These are phyloP conservation scores for Elsinoe ampelina DNA, from an alignment of 2,329 filamentous ascomycete genomes.

Conservation along the genomic window DNA sequence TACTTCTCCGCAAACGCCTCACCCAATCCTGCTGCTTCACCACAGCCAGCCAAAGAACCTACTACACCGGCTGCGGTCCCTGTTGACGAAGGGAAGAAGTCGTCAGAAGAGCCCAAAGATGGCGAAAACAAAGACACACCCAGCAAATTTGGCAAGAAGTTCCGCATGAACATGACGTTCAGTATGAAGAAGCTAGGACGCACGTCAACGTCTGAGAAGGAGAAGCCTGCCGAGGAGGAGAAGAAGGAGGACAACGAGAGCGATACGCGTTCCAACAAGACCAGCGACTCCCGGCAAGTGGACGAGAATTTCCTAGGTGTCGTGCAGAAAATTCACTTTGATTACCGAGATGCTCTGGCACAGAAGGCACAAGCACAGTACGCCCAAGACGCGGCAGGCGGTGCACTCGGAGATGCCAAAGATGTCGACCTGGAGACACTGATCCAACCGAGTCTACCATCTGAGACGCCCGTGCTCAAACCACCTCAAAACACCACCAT, in stretches of 20 bases:
- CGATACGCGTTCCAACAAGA: constrained; percentile 47
- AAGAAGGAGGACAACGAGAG: constrained; percentile 55
- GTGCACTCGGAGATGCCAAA: constrained; percentile 14
- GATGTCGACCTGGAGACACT: constrained; percentile 46
- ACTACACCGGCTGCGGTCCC: constrained; percentile 24
- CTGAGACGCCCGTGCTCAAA: constrained; percentile 68
- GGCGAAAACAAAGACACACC: constrained; percentile 47
- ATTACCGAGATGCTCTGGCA: constrained; percentile 59
- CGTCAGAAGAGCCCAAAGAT: constrained; percentile 33
- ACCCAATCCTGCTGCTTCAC: constrained; percentile 19
- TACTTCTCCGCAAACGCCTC: constrained; percentile 61
- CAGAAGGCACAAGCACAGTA: constrained; percentile 33
- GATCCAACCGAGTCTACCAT: constrained; percentile 59
- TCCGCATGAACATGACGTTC: constrained; percentile 63
- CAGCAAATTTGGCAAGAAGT: constrained; percentile 64
- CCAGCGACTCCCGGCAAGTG: constrained; percentile 58
- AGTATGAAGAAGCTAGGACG: constrained; percentile 70
- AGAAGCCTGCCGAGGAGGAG: constrained; percentile 56
- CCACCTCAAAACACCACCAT: constrained; percentile 56
- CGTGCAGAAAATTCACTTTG: constrained; percentile 61
- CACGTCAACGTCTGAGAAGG: constrained; percentile 53
- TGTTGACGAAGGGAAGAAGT: constrained; percentile 27
- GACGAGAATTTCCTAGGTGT: constrained; percentile 67
- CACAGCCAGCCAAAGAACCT: constrained; percentile 20
- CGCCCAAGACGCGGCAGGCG: constrained; percentile 28